Evolutionary conservation across 2,329 filamentous ascomycete species (phyloP).

Genomic region (Chaetomiaceae sp.): DNA sequence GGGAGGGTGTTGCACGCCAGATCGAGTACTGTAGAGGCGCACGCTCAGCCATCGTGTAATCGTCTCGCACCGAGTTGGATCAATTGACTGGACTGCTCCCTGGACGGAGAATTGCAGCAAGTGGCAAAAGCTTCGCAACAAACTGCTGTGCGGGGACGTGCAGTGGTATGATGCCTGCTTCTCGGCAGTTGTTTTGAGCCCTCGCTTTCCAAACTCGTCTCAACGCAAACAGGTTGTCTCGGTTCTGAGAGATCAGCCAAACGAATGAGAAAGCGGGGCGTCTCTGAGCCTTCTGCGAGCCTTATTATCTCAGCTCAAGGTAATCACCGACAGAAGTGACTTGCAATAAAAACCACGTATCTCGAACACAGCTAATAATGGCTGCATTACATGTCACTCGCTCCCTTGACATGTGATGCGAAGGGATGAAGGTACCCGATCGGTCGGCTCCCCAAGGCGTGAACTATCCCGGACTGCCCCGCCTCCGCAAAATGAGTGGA

Average conservation of each 20-base stretch:
- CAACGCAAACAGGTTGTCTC: not conserved
- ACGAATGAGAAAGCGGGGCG: not conserved
- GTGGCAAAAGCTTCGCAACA: too few species aligned
- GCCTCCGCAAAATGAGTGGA: slow-evolving; percentile 4
- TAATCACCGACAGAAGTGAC: too few species aligned
- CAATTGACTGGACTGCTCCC: too few species aligned
- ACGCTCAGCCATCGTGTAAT: too few species aligned
- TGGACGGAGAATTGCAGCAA: too few species aligned
- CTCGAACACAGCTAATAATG: too few species aligned
- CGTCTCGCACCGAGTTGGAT: not conserved
- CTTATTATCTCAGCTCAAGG: not conserved
- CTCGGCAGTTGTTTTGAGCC: slow-evolving; percentile 25
- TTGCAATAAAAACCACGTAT: too few species aligned
- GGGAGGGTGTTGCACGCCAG: not conserved
- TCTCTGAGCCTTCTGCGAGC: not conserved
- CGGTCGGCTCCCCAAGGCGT: not conserved
- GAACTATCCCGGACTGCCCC: not conserved
- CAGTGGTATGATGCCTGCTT: not conserved
- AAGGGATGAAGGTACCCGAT: slow-evolving; percentile 17
- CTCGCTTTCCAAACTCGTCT: not conserved
- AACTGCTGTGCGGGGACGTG: not conserved
- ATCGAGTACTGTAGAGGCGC: too few species aligned
- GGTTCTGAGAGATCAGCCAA: not conserved
- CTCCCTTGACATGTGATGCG: too few species aligned
- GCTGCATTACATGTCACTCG: too few species aligned